Evolutionary conservation across 768 basidiomycete genomes (phyloP).

Genomic region (Dictyophora rubrovolvata): DNA sequence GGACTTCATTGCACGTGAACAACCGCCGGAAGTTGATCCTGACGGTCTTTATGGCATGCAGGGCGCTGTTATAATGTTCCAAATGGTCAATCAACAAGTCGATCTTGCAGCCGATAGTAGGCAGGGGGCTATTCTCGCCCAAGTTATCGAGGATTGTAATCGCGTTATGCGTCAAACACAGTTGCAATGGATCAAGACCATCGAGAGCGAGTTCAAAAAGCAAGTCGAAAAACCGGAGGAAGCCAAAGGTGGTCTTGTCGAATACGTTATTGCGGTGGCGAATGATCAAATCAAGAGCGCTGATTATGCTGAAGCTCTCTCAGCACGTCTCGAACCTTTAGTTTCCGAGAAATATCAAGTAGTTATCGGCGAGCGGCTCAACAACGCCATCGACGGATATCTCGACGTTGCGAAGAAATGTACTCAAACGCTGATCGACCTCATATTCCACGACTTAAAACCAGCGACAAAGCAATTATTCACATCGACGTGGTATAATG

Average conservation of each 20-base stretch:
- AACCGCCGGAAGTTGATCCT: slow-evolving; percentile 80
- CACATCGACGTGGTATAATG: slow-evolving; percentile 83
- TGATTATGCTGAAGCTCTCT: slow-evolving; percentile 82
- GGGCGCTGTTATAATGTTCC: slow-evolving; percentile 90
- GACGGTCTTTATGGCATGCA: slow-evolving; percentile 88
- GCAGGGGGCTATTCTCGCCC: slow-evolving; percentile 85
- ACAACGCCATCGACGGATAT: slow-evolving; percentile 96
- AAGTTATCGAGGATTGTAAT: slow-evolving; percentile 79
- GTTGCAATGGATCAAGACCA: slow-evolving; percentile 72
- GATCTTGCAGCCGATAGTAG: slow-evolving; percentile 93
- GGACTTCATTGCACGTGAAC: slow-evolving; percentile 73
- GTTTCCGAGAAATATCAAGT: slow-evolving; percentile 87
- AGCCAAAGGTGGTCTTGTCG: slow-evolving; percentile 77
- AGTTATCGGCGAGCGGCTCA: slow-evolving; percentile 75
- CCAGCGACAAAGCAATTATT: slow-evolving; percentile 79
- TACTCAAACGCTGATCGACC: slow-evolving; percentile 85
- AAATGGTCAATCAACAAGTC: slow-evolving; percentile 96
- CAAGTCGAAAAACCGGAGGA: slow-evolving; percentile 85
- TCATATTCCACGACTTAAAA: slow-evolving; percentile 91
- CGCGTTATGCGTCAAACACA: slow-evolving; percentile 86
- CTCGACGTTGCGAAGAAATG: slow-evolving; percentile 97
- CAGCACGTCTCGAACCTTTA: slow-evolving; percentile 77
- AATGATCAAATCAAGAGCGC: slow-evolving; percentile 98
- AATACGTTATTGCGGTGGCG: slow-evolving; percentile 92
- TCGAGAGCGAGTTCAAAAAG: slow-evolving; percentile 82